Evolutionary conservation across 208 protist species (phyloP).

Genomic region (Acanthamoeba royreba): DNA sequence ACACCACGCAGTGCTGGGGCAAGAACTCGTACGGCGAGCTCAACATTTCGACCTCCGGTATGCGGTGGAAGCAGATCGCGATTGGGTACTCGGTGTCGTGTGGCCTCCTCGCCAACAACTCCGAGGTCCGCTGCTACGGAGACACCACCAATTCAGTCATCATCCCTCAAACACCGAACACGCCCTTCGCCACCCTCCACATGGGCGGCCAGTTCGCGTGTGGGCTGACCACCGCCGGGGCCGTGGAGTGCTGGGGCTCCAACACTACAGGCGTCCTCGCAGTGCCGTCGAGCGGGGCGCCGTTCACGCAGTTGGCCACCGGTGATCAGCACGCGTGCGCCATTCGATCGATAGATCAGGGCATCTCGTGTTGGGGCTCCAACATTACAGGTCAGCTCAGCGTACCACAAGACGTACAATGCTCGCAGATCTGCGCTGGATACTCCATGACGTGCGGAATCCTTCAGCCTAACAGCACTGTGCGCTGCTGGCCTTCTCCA

Average conservation of each 20-base stretch:
- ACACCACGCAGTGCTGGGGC: background rate
- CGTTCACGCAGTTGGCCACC: background rate
- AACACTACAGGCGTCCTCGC: background rate
- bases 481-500: background rate
- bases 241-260: background rate
- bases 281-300: background rate
- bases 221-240: background rate
- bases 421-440: background rate
- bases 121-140: background rate
- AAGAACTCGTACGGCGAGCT: background rate
- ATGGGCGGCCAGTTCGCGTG: background rate
- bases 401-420: background rate
- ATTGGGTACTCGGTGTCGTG: background rate
- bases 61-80: background rate
- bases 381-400: background rate
- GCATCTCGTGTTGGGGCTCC: background rate
- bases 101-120: background rate
- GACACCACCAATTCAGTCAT: background rate
- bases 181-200: background rate
- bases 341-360: background rate
- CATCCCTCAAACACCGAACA: background rate
- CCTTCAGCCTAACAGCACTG: background rate
- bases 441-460: background rate
- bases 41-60: background rate
- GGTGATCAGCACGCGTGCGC: background rate